Evolutionary conservation across 129 eudicot species (phyloP).

Genomic region (Artemisia argyi): DNA sequence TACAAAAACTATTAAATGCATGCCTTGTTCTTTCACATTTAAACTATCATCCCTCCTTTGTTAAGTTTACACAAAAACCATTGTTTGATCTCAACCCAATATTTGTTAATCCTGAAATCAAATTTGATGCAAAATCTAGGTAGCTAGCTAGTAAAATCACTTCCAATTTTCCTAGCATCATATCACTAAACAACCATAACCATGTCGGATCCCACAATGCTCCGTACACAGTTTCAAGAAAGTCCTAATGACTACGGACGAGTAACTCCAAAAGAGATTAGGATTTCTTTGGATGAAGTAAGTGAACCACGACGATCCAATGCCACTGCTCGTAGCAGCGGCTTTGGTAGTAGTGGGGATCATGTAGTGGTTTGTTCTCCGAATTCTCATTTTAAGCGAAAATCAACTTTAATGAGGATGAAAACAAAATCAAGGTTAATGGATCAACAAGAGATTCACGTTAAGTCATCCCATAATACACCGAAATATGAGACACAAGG

Average conservation of each 20-base stretch:
- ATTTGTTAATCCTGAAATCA: too few relatives aligned
- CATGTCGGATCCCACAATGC: too few relatives aligned
- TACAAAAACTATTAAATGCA: too few relatives aligned
- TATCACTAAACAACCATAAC: too few relatives aligned
- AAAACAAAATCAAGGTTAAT: slow-evolving; percentile 68
- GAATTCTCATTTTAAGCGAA: slow-evolving; percentile 41
- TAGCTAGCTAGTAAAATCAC: too few relatives aligned
- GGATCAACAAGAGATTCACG: slow-evolving; percentile 53
- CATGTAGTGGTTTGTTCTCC: slow-evolving; percentile 54
- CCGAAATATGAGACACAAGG: slow-evolving; percentile 38
- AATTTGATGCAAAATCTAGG: too few relatives aligned
- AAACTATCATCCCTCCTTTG: too few relatives aligned
- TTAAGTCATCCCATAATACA: slow-evolving; percentile 24
- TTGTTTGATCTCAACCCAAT: too few relatives aligned
- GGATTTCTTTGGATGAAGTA: slow-evolving; percentile 44
- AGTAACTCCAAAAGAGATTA: slow-evolving; percentile 45
- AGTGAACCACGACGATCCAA: slow-evolving; percentile 34
- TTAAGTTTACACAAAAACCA: too few relatives aligned
- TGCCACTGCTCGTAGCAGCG: slow-evolving; percentile 22
- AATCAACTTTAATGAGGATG: slow-evolving; percentile 39
- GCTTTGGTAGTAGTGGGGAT: slow-evolving; percentile 9
- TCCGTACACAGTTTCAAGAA: neutral
- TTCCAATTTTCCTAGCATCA: too few relatives aligned
- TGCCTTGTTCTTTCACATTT: too few relatives aligned
- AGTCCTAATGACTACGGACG: slow-evolving; percentile 34